Evolutionary conservation across 768 basidiomycete genomes (phyloP).

Genomic region (Postia placenta): DNA sequence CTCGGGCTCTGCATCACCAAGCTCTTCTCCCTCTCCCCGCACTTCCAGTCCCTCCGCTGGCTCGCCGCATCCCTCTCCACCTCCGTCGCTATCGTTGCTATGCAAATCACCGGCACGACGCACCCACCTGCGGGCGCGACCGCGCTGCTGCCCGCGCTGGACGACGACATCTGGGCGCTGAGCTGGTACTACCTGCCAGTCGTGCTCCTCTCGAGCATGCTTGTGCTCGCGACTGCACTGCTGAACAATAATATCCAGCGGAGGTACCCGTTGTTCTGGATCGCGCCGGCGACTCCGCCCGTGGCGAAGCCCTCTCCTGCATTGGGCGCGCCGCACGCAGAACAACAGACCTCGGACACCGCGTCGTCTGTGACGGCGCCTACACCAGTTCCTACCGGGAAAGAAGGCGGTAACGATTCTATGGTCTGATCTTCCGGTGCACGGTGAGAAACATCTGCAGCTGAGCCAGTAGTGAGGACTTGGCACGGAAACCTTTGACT

Average conservation of each 20-base stretch:
- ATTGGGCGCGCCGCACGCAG: not conserved
- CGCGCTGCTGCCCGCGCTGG: constrained; percentile 42
- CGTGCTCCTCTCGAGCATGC: constrained; percentile 39
- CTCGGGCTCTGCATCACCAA: constrained; percentile 46
- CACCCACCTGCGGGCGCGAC: constrained; percentile 59
- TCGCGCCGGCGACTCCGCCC: constrained; percentile 13
- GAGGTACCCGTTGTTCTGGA: constrained; percentile 46
- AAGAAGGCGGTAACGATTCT: not conserved
- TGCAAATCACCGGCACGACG: constrained; percentile 47
- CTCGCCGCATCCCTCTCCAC: constrained; percentile 41
- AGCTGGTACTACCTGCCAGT: constrained; percentile 46
- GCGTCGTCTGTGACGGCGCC: not conserved
- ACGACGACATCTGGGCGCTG: constrained; percentile 30
- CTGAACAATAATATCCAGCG: constrained; percentile 46
- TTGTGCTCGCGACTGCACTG: constrained; percentile 40
- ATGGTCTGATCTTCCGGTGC: constrained; percentile 33
- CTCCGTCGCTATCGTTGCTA: constrained; percentile 28
- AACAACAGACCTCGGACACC: not conserved
- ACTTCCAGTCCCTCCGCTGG: constrained; percentile 42
- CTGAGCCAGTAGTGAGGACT: too few species aligned
- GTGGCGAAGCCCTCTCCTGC: not conserved
- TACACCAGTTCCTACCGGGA: not conserved
- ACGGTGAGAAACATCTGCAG: constrained; percentile 42
- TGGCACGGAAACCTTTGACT: too few species aligned
- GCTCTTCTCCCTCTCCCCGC: constrained; percentile 39